These are phyloP conservation scores for Striga asiatica DNA, from an alignment of 257 asterid species.

Conservation along the genomic window DNA sequence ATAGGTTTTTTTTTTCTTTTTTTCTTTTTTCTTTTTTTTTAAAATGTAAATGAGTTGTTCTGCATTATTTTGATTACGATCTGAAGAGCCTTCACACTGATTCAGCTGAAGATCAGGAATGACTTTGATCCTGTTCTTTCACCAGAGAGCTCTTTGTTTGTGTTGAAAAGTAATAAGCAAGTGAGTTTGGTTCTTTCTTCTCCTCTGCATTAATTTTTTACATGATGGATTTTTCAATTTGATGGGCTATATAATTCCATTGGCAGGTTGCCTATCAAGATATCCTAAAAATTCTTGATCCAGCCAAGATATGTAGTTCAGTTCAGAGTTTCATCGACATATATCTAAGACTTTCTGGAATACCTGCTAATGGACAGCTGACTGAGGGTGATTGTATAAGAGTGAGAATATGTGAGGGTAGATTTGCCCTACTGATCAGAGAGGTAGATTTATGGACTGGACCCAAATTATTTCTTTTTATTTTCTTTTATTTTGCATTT, in stretches of 20 bases:
- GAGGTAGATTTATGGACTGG: slow-evolving; percentile 47
- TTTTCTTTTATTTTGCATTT: slow-evolving; percentile 11
- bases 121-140: slow-evolving; percentile 99
- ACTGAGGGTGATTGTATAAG: slow-evolving; percentile 85
- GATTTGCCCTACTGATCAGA: slow-evolving; percentile 85
- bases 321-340: slow-evolving; percentile 88
- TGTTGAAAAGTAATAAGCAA: slow-evolving; percentile 80
- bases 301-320: slow-evolving; percentile 87
- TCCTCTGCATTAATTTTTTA: slow-evolving; percentile 5
- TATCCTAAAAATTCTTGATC: slow-evolving; percentile 77
- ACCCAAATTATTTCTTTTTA: background rate
- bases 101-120: slow-evolving; percentile 96
- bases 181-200: slow-evolving; percentile 35
- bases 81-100: slow-evolving; percentile 12
- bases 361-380: slow-evolving; percentile 72
- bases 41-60: too few species aligned
- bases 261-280: slow-evolving; percentile 90
- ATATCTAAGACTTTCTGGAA: slow-evolving; percentile 66
- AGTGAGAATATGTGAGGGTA: slow-evolving; percentile 95
- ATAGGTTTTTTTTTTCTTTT: too few species aligned
- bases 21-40: too few species aligned
- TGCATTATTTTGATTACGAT: slow-evolving; percentile 15
- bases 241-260: slow-evolving; percentile 15
- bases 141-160: slow-evolving; percentile 94
- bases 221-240: background rate